A percentile compares a stretch with the other conserved stretches of the same genome.
These are phyloP conservation scores for Paraurostyla sp. DNA, from an alignment of 73 alveolate species.

Conservation along the genomic window DNA sequence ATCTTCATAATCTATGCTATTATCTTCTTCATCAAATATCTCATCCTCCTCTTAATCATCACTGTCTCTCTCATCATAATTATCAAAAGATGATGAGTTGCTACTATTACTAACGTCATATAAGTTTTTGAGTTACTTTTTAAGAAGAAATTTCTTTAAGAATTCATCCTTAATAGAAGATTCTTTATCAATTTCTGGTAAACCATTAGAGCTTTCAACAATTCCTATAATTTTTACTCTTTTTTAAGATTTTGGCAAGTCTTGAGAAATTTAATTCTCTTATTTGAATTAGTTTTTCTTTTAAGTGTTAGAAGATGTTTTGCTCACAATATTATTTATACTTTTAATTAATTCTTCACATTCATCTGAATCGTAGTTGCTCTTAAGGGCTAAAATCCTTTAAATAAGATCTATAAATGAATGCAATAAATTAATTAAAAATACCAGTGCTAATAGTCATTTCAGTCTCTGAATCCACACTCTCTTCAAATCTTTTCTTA, in stretches of 20 bases:
- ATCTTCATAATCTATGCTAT: background rate
- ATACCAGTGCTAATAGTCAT: no score
- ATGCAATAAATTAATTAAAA: background rate
- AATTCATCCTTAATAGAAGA: background rate
- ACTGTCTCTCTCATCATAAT: background rate
- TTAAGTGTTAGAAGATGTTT: no score
- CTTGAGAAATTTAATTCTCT: background rate
- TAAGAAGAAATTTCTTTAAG: background rate
- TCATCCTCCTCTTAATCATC: background rate
- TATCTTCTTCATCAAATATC: background rate
- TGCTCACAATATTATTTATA: background rate
- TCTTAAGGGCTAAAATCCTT: background rate
- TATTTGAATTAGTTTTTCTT: background rate
- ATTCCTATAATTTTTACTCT: background rate
- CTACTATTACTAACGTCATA: background rate
- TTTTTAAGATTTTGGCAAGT: background rate
- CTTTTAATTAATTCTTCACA: background rate
- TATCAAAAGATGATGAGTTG: background rate
- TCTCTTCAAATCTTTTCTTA: no score
- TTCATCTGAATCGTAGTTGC: background rate
- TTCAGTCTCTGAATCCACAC: no score
- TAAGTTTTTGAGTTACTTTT: background rate
- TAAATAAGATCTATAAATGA: background rate
- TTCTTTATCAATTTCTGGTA: background rate
- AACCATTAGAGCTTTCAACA: background rate